Evolutionary conservation across 2,329 filamentous ascomycete species (phyloP), one percentile per base, ranked within the genome.

Genomic region (Elsinoe perseae): DNA sequence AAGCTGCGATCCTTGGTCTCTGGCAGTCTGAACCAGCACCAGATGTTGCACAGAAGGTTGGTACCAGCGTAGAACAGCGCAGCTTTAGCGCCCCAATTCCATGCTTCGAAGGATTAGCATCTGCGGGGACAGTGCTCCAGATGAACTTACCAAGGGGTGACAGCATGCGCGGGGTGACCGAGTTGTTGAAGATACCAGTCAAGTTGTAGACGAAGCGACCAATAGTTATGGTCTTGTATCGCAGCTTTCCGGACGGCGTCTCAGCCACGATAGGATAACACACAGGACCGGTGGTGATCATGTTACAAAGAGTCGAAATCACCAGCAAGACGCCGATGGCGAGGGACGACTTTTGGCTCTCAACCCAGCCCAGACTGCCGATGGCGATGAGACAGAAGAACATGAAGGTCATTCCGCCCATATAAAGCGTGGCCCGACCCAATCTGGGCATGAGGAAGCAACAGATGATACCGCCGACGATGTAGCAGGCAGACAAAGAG

Each of bases 1-100:
- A 65, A 70, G 12, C 69, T 69, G 16, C 67, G 56, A 20, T 63
- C 65, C 25, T 64, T 65, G 52, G 68, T 70, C 57, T 71, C 69
- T 2, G 69, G 69, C 6, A 71, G 60, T 20, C 62, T 60, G 36
- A 67, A 68, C 58, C 62, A 69, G 14, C 63, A 64, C 64, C 67
- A 68, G 1, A 66, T 28, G 21, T 68, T 57, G 50, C 64, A 67
- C 3, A 65, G 56, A 6, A 64, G 52, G n/a, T 61, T 61, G 16
- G 68, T 60, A 1, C 64, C 66, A 12, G 64, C 65, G 58, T 66
- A 70, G 30, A 70, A 62, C 58, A 71, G 69, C 1, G 67, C 69
- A 6, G 69, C 58, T 40, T 69, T 69, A 9, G 66, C 66, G 18
- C 64, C 55, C 36, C 69, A 60, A 56, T 69, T 64, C 10, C 64